These are phyloP conservation scores for Thraustochytrium striatum DNA, from an alignment of 352 stramenopile species.

Conservation along the genomic window DNA sequence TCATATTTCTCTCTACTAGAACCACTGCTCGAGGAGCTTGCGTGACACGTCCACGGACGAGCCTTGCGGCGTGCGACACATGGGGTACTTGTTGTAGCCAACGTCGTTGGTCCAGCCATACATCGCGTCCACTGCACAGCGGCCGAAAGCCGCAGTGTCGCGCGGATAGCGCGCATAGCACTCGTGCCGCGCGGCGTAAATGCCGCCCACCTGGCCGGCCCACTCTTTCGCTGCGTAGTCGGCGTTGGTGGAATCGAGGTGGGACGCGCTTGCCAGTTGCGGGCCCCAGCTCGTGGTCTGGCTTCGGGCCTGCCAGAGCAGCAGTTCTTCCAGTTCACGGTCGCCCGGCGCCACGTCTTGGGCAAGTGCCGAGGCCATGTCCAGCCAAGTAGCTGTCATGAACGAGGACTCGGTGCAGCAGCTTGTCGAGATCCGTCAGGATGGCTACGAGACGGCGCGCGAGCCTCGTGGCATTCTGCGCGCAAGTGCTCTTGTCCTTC, in stretches of 20 bases:
- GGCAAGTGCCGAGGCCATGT: constrained; percentile 23
- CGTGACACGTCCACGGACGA: neutral
- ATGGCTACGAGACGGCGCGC: constrained; percentile 23
- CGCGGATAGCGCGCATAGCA: too few species aligned
- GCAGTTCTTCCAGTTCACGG: neutral
- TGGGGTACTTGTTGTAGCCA: neutral
- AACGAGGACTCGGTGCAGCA: constrained; percentile 54
- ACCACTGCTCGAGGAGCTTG: neutral
- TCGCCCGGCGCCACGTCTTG: neutral
- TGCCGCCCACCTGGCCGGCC: constrained; percentile 23
- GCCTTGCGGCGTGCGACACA: neutral
- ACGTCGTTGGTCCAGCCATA: neutral
- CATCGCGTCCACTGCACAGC: neutral
- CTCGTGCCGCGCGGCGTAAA: constrained; percentile 4
- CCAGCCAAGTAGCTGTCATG: constrained; percentile 49
- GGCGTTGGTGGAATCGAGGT: constrained; percentile 22
- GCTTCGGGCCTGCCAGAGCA: constrained; percentile 13
- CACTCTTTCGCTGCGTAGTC: constrained; percentile 43
- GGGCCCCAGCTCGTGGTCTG: constrained; percentile 38
- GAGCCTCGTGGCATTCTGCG: neutral
- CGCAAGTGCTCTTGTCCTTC: constrained; percentile 43
- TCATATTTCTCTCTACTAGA: too few species aligned
- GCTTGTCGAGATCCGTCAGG: constrained; percentile 52
- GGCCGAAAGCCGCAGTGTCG: neutral
- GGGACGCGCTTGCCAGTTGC: neutral